These are phyloP conservation scores for Tylopilus plumbeoviolaceoides DNA, from an alignment of 768 basidiomycete species.

Conservation along the genomic window DNA sequence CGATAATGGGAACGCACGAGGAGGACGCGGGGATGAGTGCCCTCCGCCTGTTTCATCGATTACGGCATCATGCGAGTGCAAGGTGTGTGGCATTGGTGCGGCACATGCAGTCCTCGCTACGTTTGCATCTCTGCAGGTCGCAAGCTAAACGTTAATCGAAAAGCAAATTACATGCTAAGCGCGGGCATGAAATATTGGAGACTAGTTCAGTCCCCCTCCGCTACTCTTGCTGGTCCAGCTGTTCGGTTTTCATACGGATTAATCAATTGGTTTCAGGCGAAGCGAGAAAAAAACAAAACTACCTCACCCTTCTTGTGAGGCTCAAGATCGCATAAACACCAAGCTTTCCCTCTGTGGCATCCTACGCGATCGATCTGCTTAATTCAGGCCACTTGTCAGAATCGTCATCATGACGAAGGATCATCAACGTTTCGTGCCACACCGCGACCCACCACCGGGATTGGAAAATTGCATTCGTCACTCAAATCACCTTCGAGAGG, in stretches of 20 bases:
- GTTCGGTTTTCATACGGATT: not conserved
- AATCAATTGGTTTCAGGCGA: not conserved
- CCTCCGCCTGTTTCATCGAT: slow-evolving; percentile 4
- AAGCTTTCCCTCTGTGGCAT: not conserved
- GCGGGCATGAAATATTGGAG: not conserved
- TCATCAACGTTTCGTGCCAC: not conserved
- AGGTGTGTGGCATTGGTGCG: slow-evolving; percentile 1
- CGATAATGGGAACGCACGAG: slow-evolving; percentile 6
- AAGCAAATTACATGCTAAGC: not conserved
- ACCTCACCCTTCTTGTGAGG: not conserved
- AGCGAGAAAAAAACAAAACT: not conserved
- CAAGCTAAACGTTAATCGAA: not conserved
- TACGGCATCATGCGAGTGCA: slow-evolving; percentile 3
- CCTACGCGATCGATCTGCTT: not conserved
- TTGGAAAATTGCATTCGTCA: not conserved
- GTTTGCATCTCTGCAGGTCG: too few species aligned
- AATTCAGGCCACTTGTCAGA: not conserved
- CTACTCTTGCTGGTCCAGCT: not conserved
- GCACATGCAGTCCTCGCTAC: not conserved
- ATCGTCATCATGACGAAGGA: not conserved
- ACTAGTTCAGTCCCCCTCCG: not conserved
- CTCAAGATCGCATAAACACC: not conserved
- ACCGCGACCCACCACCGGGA: not conserved
- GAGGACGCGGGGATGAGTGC: slow-evolving; percentile 6
- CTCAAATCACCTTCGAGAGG: not conserved